These are phyloP conservation scores for Berkeleyomyces rouxiae DNA, from an alignment of 2,329 filamentous ascomycete species.

Conservation along the genomic window DNA sequence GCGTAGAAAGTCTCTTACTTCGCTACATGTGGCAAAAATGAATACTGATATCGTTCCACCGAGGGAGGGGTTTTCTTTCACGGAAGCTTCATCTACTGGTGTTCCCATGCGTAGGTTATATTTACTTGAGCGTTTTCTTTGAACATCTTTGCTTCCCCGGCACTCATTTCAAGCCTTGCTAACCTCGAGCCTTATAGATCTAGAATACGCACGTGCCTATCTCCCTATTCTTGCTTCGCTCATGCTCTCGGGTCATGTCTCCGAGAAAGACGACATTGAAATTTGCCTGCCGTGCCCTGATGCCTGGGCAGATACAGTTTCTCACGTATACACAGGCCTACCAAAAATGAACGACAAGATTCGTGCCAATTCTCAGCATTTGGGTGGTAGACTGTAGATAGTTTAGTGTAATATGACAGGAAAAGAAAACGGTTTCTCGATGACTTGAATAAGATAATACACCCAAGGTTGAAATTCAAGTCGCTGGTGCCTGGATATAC, in stretches of 20 bases:
- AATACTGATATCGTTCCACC: neutral
- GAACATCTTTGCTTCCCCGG: neutral
- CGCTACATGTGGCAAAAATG: neutral
- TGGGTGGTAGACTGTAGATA: slow-evolving; percentile 32
- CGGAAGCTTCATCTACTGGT: slow-evolving; percentile 17
- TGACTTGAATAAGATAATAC: neutral
- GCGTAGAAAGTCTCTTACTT: slow-evolving; percentile 6
- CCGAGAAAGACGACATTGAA: slow-evolving; percentile 36
- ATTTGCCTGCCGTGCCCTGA: slow-evolving; percentile 40
- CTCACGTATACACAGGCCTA: slow-evolving; percentile 37
- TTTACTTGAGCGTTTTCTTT: neutral
- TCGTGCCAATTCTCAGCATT: slow-evolving; percentile 35
- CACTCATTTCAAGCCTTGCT: neutral
- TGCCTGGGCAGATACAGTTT: slow-evolving; percentile 38
- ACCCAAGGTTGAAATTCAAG: neutral
- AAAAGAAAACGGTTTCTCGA: neutral
- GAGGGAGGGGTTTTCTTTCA: neutral
- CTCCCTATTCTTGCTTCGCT: slow-evolving; percentile 38
- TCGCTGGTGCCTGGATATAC: neutral
- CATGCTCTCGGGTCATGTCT: slow-evolving; percentile 36
- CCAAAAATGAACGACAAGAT: slow-evolving; percentile 30
- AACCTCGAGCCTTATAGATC: slow-evolving; percentile 22
- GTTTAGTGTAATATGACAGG: neutral
- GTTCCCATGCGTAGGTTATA: slow-evolving; percentile 32
- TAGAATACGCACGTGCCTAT: slow-evolving; percentile 29